Evolutionary conservation across 2,329 filamentous ascomycete genomes (phyloP), one percentile per base, ranked within the genome.

Genomic region (Botrytis medusae): DNA sequence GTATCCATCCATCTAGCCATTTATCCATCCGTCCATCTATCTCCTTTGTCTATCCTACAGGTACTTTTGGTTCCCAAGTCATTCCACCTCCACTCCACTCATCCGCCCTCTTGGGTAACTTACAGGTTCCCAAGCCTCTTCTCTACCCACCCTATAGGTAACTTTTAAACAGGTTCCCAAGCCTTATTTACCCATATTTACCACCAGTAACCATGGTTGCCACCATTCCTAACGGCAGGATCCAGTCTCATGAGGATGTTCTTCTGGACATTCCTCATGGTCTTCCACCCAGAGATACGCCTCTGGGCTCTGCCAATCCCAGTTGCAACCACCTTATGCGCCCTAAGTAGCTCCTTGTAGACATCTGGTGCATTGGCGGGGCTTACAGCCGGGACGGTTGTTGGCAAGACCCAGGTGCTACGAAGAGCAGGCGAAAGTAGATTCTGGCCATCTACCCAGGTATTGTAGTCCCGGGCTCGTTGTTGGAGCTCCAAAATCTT

Each of bases 91-190:
- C 12, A n/a, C 60, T 42, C 22, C 60, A 40, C 2, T 62, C 25
- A n/a, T 29, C 34, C 60, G 1, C 20, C 18, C 62, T 42, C n/a
- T 22, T 44, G 7, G 42, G 62, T 64, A 62, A 64, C 62, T 64
- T 64, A 34, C 40, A 64, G 62, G 62, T 46, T 64, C 62, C 62
- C 42, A 64, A 63, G 61, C 61, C 61, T 63, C n/a, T n/a, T 10
- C 57, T n/a, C 32, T 20, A 22, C 34, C 12, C 59, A 14, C 8
- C 22, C 25, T 16, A 18, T n/a, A 4, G 37, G 60, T 40, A n/a
- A 42, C 60, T 63, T 63, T 63, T 7, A 44, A 63, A 51, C 25
- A 51, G 61, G 61, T 42, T 63, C 40, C 61, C 22, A 63, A 64
- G 62, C 62, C 42, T 34, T 25, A 12, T 46, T 42, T 25, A 18